Conservation (phyloP, 768 basidiomycete species). For the Kondoa malvinella region DNA sequence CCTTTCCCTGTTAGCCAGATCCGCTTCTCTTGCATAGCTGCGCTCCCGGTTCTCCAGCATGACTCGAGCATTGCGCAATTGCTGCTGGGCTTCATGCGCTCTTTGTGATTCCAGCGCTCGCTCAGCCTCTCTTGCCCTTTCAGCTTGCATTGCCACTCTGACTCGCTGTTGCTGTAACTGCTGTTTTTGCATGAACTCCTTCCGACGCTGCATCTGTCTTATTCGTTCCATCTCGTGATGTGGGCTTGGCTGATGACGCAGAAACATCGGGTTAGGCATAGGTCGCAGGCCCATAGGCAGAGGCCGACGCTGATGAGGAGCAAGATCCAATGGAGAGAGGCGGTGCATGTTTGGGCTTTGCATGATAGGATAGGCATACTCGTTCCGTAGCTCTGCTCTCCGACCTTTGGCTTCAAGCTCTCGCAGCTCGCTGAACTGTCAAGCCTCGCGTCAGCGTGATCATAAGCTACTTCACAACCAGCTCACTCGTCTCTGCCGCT, state of each 20-base stretch:
- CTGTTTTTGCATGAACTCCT: neutral
- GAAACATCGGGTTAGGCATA: too few relatives aligned
- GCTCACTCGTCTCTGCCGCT: neutral
- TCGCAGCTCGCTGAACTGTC: neutral
- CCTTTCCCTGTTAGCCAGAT: neutral
- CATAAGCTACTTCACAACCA: neutral
- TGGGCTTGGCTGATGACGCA: too few relatives aligned
- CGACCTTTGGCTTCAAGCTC: neutral
- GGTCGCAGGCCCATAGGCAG: neutral
- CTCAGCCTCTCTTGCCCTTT: neutral
- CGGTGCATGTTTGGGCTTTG: neutral
- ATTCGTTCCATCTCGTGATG: neutral
- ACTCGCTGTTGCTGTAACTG: neutral
- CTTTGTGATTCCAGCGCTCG: neutral
- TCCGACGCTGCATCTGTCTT: neutral
- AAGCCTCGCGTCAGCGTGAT: neutral
- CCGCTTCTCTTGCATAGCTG: neutral
- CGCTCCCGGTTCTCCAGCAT: neutral
- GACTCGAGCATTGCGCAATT: neutral
- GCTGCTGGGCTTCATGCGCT: neutral
- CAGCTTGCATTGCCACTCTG: neutral
- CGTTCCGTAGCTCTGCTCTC: neutral
- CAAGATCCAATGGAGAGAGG: neutral
- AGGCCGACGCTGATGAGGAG: neutral
- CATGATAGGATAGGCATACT: neutral